Conservation (phyloP, 169 alveolate species). For the Plasmodium vinckei region DNA sequence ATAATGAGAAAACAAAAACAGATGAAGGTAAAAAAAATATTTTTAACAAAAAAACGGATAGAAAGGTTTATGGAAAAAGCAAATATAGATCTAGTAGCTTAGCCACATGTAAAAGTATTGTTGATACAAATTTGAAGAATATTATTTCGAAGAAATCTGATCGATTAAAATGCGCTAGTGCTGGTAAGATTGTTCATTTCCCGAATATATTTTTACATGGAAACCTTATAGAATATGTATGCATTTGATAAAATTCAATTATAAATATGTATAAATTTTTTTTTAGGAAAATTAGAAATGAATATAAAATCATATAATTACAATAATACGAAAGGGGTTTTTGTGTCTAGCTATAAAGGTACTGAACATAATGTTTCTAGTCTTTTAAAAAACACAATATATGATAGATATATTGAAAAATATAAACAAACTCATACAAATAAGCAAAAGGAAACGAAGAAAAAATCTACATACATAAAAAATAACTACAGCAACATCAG, state of each 20-base stretch:
- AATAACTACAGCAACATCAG: conserved; percentile 69
- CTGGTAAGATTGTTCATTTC: background rate
- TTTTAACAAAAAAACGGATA: conserved; percentile 5
- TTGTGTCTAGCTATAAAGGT: conserved; percentile 46
- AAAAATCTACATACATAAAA: conserved; percentile 69
- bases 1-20: conserved; percentile 22
- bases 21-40: background rate
- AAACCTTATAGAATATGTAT: background rate
- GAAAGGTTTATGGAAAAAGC: conserved; percentile 2
- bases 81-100: conserved; percentile 42
- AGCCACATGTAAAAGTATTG: conserved; percentile 22
- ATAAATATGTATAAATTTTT: background rate
- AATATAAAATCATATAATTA: conserved; percentile 51
- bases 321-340: conserved; percentile 7
- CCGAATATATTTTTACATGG: background rate
- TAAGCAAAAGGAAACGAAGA: conserved; percentile 48
- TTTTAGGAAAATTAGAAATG: conserved; percentile 28
- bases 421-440: conserved; percentile 51
- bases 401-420: conserved; percentile 63
- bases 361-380: conserved; percentile 35
- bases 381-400: conserved; percentile 56
- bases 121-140: conserved; percentile 9
- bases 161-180: background rate
- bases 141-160: background rate
- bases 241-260: too few relatives aligned